A percentile compares a stretch with the other conserved stretches of the same genome.
These are phyloP conservation scores for Backusella macrospora DNA, from an alignment of 192 early-diverging fungal genomes.

Conservation along the genomic window DNA sequence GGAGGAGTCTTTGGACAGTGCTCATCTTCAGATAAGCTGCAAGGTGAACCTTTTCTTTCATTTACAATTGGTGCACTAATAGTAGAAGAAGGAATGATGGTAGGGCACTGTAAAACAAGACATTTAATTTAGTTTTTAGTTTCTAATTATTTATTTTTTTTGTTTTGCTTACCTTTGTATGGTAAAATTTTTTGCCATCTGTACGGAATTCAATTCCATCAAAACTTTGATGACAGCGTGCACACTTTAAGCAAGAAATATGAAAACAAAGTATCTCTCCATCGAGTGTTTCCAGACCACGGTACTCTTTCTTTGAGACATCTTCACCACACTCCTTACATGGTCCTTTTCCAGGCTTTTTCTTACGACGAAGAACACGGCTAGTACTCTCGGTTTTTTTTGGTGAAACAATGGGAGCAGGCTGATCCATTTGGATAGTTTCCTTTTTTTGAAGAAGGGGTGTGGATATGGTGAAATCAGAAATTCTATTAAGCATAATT, in stretches of 20 bases:
- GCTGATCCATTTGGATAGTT: background rate
- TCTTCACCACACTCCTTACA: constrained; percentile 18
- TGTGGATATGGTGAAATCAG: background rate
- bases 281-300: background rate
- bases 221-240: background rate
- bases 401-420: background rate
- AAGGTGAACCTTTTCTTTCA: constrained; percentile 2
- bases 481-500: background rate
- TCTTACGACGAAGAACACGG: background rate
- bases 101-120: background rate
- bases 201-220: constrained; percentile 13
- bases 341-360: background rate
- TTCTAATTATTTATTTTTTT: no score
- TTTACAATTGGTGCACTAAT: background rate
- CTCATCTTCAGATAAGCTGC: constrained; percentile 4
- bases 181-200: constrained; percentile 22
- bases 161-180: background rate
- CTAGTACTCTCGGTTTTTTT: background rate
- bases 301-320: constrained; percentile 17
- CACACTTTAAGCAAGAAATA: constrained; percentile 14
- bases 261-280: constrained; percentile 8
- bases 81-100: no score
- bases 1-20: background rate
- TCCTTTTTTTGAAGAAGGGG: background rate
- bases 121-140: background rate